These are phyloP conservation scores for Penicillium psychrosexuale DNA, from an alignment of 2,329 filamentous ascomycete genomes.

Conservation along the genomic window DNA sequence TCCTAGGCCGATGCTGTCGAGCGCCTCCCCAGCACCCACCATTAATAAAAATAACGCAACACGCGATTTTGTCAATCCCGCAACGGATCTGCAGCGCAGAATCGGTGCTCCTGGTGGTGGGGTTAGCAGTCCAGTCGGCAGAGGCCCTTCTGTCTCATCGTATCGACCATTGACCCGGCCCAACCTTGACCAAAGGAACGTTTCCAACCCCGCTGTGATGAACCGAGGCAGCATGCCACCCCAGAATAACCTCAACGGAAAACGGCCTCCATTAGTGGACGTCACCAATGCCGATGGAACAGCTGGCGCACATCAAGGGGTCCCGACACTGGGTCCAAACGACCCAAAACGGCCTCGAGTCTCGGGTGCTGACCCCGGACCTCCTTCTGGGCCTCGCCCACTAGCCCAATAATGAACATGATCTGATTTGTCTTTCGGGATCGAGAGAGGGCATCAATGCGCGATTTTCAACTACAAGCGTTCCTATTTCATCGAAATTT, in stretches of 20 bases:
- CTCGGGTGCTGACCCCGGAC: conserved; percentile 16
- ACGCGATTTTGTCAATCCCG: conserved; percentile 38
- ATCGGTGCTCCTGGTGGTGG: conserved; percentile 35
- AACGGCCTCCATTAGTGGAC: conserved; percentile 45
- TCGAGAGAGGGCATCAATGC: background rate
- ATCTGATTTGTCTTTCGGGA: background rate
- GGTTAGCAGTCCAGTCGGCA: conserved; percentile 32
- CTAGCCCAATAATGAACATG: conserved; percentile 2
- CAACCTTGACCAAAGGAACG: conserved; percentile 30
- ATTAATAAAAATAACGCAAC: conserved; percentile 28
- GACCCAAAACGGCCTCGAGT: conserved; percentile 36
- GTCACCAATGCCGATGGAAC: conserved; percentile 40
- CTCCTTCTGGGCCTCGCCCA: conserved; percentile 9
- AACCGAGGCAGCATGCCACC: conserved; percentile 23
- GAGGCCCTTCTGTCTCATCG: conserved; percentile 38
- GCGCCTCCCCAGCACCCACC: conserved; percentile 28
- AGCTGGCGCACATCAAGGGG: conserved; percentile 20
- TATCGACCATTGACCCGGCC: conserved; percentile 48
- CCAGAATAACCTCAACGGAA: conserved; percentile 37
- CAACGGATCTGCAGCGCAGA: conserved; percentile 34
- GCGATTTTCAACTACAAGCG: background rate
- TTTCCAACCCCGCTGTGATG: conserved; percentile 15
- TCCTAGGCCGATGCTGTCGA: conserved; percentile 45
- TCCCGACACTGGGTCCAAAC: conserved; percentile 24
- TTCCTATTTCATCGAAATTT: background rate